Evolutionary conservation across 108 stramenopile species (phyloP), one percentile per base, ranked within the genome.

Genomic region (Skeletonema menzelii): DNA sequence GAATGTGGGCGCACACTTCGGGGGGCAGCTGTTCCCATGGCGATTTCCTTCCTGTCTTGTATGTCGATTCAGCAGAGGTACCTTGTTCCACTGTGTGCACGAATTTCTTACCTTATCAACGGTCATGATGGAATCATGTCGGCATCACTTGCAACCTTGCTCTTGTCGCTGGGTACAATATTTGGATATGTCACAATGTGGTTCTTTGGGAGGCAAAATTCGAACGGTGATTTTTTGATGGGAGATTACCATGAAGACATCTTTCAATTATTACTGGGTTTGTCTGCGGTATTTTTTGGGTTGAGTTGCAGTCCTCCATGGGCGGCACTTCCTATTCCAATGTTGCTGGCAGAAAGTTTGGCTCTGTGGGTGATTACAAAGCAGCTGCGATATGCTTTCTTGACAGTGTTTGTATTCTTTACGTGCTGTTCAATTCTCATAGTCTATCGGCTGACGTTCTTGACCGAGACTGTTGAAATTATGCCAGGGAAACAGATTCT

Each of bases 221-320:
- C 76, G 13, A 67, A 72, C 24, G 85, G 85, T 4, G 76, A 75
- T 35, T 77, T 65, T 44, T 62, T 93, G 28, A 73, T 91, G 53
- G 92, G 90, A 59, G 92, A 93, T 60, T 93, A 89, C 47, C 92
- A 93, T 60, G 92, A 93, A 40, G 92, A 93, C 65, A 75, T 88
- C 8, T 84, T 93, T 20, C 92, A 93, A 67, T 46, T 91, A 12
- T 27, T 80, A 4, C 65, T 93, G 59, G 86, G 85, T 0, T 42
- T 66, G 5, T 60, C 77, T 19, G 85, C 89, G 0, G 27, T 89
- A 65, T 72, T 82, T 28, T 65, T 85, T 14, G 92, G 88, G 5
- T 83, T 87, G 47, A 88, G 85, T 32, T 84, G 87, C 53, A 86
- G 89, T 49, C 79, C 90, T 47, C 86, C 88, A 1, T 93, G 92